Evolutionary conservation across 257 asterid genomes (phyloP), one percentile per base, ranked within the genome.

Genomic region (Vinca minor): DNA sequence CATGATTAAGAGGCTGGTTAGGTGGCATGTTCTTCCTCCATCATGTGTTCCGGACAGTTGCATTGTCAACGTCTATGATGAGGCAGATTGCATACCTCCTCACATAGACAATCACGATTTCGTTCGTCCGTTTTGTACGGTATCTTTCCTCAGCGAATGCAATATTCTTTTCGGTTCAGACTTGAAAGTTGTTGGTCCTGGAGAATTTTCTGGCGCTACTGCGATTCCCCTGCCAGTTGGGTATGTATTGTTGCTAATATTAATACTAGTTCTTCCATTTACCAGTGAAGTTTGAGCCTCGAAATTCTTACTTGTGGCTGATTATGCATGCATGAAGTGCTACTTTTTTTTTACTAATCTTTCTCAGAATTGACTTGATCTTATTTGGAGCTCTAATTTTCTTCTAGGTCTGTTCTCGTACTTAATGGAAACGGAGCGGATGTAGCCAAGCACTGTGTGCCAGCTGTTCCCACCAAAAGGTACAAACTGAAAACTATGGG

Each of bases 91-190:
- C 72, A 80, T 80, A 67, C 82, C 80, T 50, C 85, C 82, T 4
- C 85, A 76, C 57, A 74, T 80, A 39, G 85, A 80, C 68, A 77
- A 69, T 74, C 85, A 74, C 50, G 85, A 80, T 25, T 80, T 80
- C 60, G 55, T 67, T 4, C 74, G 83, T 23, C 85, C 85, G 2
- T 80, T 80, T 64, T 77, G 83, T 53, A 77, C 81, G 0, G 79
- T 80, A 13, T 80, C 83, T 31, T 80, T 77, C 69, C 79, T 80
- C 36, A 77, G 83, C 23, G 83, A 77, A 47, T 80, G 83, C 74
- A 21, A 69, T 26, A 74, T 74, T 41, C 14, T 80, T 59, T 80
- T 80, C 26, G 83, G 85, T 20, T 65, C 77, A 28, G 70, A 73
- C 50, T 55, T 76, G 77, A 74, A 80, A 66, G 34, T 65, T 41